phyloP scores from a whole-genome alignment of 2,329 filamentous ascomycete species.

The Penicillium hesseltinei region DNA sequence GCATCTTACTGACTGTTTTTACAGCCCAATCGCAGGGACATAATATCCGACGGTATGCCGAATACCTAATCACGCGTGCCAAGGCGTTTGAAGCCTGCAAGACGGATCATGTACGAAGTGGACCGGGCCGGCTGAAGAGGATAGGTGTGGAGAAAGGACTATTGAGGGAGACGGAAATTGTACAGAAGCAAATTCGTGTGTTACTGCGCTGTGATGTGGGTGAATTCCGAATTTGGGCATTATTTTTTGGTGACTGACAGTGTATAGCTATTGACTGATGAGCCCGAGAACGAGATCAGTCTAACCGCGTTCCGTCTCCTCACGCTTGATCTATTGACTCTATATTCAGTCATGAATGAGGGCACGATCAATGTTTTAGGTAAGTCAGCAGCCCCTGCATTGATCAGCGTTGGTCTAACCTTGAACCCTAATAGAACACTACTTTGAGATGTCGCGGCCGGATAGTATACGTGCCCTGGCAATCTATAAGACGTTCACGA shows the following conservation, averaged over 20 bases:
- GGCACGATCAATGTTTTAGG: conserved; percentile 95
- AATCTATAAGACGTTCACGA: conserved; percentile 89
- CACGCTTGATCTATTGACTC: conserved; percentile 80
- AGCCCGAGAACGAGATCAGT: conserved; percentile 94
- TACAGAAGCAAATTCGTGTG: conserved; percentile 83
- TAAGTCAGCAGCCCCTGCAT: conserved; percentile 44
- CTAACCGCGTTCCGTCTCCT: conserved; percentile 89
- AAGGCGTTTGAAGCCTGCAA: conserved; percentile 80
- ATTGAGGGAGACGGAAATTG: conserved; percentile 82
- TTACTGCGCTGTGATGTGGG: conserved; percentile 86
- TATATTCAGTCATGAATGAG: conserved; percentile 96
- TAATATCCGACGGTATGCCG: conserved; percentile 88
- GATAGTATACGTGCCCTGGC: conserved; percentile 89
- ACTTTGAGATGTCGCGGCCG: conserved; percentile 95
- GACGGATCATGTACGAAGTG: conserved; percentile 83
- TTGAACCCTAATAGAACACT: conserved; percentile 64
- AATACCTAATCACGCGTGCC: conserved; percentile 80
- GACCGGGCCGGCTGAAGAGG: conserved; percentile 78
- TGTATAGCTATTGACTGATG: conserved; percentile 74
- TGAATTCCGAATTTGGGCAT: conserved; percentile 18
- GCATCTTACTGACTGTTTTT: conserved; percentile 37
- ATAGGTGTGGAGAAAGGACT: conserved; percentile 88
- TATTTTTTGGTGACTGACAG: conserved; percentile 14
- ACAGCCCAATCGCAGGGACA: conserved; percentile 88
- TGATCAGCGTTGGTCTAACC: conserved; percentile 10